phyloP scores from a whole-genome alignment of 2,329 filamentous ascomycete species.

The Harringtonia aguacate region DNA sequence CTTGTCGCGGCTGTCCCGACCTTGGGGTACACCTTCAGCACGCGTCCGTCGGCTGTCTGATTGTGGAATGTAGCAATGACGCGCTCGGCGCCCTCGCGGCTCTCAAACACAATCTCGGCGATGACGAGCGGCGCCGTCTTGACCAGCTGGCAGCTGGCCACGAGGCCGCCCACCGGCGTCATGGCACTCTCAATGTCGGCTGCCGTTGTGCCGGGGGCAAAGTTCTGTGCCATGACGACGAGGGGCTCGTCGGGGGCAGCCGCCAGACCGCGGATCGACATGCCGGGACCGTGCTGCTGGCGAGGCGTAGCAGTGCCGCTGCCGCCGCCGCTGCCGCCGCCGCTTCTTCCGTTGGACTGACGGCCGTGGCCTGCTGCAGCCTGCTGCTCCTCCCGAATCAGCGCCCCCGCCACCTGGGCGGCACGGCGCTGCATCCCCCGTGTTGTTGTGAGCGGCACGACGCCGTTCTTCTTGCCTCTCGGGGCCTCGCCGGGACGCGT shows the following conservation, averaged over 20 bases:
- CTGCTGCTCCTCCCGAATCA: slow-evolving; percentile 26
- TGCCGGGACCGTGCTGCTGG: slow-evolving; percentile 33
- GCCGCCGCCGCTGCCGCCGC: slow-evolving; percentile 9
- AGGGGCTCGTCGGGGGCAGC: slow-evolving; percentile 42
- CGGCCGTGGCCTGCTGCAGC: slow-evolving; percentile 20
- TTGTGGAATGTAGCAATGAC: slow-evolving; percentile 70
- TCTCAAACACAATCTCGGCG: slow-evolving; percentile 66
- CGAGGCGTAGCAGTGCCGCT: neutral
- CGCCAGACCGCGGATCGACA: slow-evolving; percentile 63
- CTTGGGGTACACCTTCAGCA: slow-evolving; percentile 64
- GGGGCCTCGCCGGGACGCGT: slow-evolving; percentile 14
- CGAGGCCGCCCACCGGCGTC: slow-evolving; percentile 60
- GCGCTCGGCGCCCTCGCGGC: slow-evolving; percentile 60
- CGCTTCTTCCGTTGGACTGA: neutral
- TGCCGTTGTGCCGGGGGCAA: slow-evolving; percentile 69
- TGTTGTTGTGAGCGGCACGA: slow-evolving; percentile 1
- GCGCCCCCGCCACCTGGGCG: slow-evolving; percentile 32
- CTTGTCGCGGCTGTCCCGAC: slow-evolving; percentile 20
- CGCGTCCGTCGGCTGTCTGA: slow-evolving; percentile 66
- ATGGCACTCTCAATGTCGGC: slow-evolving; percentile 77
- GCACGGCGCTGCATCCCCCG: slow-evolving; percentile 20
- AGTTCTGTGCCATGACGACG: slow-evolving; percentile 68
- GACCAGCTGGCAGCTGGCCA: slow-evolving; percentile 56
- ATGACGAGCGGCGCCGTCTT: slow-evolving; percentile 61
- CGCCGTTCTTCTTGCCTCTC: neutral